phyloP scores from a whole-genome alignment of 2,329 filamentous ascomycete genomes.

The Mollisia scopiformis region DNA sequence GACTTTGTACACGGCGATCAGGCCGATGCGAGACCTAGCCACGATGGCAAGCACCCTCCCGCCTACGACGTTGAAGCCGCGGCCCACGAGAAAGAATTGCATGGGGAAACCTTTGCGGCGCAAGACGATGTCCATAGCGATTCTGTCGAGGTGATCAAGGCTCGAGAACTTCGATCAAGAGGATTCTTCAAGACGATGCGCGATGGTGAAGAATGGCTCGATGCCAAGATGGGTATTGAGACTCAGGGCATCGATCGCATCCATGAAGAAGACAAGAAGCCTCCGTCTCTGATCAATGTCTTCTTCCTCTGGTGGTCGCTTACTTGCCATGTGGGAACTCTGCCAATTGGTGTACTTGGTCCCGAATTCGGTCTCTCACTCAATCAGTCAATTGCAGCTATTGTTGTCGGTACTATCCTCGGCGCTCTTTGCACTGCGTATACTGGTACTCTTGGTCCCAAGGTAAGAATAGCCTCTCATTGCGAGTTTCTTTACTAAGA shows the following conservation, averaged over 20 bases:
- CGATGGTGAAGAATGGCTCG: constrained; percentile 43
- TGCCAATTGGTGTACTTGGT: constrained; percentile 48
- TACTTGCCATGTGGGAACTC: constrained; percentile 43
- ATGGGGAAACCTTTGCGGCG: background rate
- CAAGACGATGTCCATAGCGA: constrained; percentile 9
- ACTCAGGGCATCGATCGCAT: constrained; percentile 51
- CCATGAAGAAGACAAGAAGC: constrained; percentile 45
- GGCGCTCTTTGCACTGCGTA: constrained; percentile 45
- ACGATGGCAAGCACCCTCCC: constrained; percentile 23
- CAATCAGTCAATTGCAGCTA: constrained; percentile 44
- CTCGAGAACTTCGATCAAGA: constrained; percentile 28
- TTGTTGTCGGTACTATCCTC: constrained; percentile 44
- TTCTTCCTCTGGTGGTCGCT: constrained; percentile 49
- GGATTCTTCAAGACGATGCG: constrained; percentile 33
- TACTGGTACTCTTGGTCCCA: constrained; percentile 45
- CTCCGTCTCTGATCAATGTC: constrained; percentile 45
- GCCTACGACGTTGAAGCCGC: constrained; percentile 30
- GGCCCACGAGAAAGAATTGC: constrained; percentile 15
- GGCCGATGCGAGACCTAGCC: constrained; percentile 26
- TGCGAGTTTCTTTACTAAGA: background rate
- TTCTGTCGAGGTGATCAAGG: constrained; percentile 25
- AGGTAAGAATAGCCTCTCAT: constrained; percentile 30
- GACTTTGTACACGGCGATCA: constrained; percentile 35
- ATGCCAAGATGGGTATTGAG: constrained; percentile 49
- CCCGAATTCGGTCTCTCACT: constrained; percentile 51